Conservation (phyloP, 208 protist genomes). For the Crithidia brevicula region DNA sequence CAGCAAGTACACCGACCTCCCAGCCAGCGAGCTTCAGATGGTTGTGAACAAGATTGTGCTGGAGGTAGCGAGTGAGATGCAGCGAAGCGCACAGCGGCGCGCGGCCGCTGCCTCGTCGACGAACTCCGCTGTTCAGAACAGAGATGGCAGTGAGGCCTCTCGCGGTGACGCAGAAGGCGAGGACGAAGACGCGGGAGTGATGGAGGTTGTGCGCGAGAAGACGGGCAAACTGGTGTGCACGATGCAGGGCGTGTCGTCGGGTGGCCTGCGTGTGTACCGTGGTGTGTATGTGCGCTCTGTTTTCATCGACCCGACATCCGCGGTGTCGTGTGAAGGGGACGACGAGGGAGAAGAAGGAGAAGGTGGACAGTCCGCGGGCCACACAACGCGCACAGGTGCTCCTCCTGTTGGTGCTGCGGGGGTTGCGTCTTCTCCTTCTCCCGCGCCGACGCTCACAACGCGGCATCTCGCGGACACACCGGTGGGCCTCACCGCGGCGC, state of each 20-base stretch:
- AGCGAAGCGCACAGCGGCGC: background rate
- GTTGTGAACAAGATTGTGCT: constrained; percentile 77
- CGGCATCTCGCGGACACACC: constrained; percentile 31
- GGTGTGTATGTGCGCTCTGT: constrained; percentile 65
- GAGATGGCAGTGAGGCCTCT: background rate
- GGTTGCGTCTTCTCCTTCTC: too few species aligned
- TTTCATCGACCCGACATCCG: constrained; percentile 59
- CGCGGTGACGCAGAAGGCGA: background rate
- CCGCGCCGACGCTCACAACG: constrained; percentile 9
- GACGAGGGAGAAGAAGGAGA: background rate
- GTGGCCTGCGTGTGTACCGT: constrained; percentile 74
- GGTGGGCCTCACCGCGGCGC: constrained; percentile 27
- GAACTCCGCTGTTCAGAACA: too few species aligned
- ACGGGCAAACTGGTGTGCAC: constrained; percentile 76
- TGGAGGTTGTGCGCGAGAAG: constrained; percentile 59
- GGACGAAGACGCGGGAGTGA: background rate
- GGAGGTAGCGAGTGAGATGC: constrained; percentile 35
- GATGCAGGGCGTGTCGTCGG: constrained; percentile 43
- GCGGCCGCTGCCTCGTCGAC: background rate
- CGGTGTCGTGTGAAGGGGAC: background rate
- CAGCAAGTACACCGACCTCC: constrained; percentile 41
- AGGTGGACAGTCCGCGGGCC: too few species aligned
- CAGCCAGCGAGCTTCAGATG: constrained; percentile 57
- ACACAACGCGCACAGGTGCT: too few species aligned
- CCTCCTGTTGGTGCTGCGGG: too few species aligned